These are phyloP conservation scores for Zymoseptoria brevis DNA, from an alignment of 2,329 filamentous ascomycete species.

Conservation along the genomic window DNA sequence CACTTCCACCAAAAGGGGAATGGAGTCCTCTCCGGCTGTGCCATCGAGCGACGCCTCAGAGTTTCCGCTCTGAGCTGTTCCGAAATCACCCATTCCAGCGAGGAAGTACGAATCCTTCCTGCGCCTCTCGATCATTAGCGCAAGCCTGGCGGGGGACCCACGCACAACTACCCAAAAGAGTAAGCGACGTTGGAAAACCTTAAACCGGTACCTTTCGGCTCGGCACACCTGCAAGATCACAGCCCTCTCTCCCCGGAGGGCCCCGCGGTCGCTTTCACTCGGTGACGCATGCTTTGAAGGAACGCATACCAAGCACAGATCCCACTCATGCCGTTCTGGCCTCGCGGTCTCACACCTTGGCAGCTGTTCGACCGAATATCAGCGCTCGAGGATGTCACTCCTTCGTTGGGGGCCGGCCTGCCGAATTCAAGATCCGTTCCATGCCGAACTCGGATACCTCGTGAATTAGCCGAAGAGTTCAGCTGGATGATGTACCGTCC, in stretches of 20 bases:
- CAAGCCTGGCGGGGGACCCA: not conserved
- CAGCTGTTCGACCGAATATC: not conserved
- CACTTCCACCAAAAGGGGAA: not conserved
- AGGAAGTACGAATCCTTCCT: not conserved
- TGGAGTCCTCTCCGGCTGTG: not conserved
- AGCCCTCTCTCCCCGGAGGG: not conserved
- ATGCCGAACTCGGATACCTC: not conserved
- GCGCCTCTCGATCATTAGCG: not conserved
- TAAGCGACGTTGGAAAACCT: not conserved
- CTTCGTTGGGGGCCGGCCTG: too few relatives aligned
- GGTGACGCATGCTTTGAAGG: not conserved
- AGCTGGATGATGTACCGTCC: not conserved
- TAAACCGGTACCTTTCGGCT: not conserved
- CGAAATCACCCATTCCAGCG: not conserved
- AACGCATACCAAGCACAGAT: not conserved
- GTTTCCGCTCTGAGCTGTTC: not conserved
- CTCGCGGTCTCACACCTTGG: not conserved
- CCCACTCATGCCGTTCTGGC: not conserved
- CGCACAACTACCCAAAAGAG: not conserved
- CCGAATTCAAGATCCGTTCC: not conserved
- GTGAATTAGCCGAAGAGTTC: not conserved
- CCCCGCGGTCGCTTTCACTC: not conserved
- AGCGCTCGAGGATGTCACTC: not conserved
- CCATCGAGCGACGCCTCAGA: not conserved
- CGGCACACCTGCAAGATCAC: not conserved